Conservation (phyloP, 202 grass and related monocot genomes). For the Schoenoplectus triqueter region DNA sequence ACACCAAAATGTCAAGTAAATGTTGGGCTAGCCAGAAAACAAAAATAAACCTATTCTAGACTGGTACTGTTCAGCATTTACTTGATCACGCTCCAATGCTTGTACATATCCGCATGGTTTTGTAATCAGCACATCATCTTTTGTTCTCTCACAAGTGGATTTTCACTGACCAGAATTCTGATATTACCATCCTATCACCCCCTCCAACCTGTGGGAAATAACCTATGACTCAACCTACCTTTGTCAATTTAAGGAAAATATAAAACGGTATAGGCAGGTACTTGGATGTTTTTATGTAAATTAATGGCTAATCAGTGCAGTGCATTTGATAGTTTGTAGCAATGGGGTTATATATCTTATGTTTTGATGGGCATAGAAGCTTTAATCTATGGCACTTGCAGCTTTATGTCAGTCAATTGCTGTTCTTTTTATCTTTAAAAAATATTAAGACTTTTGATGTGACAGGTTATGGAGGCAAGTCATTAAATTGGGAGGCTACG, state of each 20-base stretch:
- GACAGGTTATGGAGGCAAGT: slow-evolving; percentile 99
- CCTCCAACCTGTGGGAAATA: not conserved
- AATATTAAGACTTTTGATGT: slow-evolving; percentile 15
- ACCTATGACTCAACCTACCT: not conserved
- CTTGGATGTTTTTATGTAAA: not conserved
- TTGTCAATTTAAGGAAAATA: slow-evolving; percentile 22
- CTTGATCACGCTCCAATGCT: no score
- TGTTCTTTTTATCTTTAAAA: slow-evolving; percentile 32
- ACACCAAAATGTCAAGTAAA: not conserved
- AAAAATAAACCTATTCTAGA: not conserved
- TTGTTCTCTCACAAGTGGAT: not conserved
- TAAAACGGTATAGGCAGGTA: not conserved
- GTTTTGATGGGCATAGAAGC: not conserved
- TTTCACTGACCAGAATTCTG: not conserved
- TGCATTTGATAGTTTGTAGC: not conserved
- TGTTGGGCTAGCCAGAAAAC: not conserved
- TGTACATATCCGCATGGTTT: not conserved
- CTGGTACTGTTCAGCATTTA: no score
- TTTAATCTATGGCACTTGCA: not conserved
- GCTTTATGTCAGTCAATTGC: not conserved
- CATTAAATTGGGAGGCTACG: slow-evolving; percentile 89
- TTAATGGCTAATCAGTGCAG: not conserved
- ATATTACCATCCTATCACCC: not conserved
- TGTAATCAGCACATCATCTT: not conserved
- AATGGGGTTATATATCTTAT: not conserved